Conservation (phyloP, 2,329 filamentous ascomycete genomes). For the Metarhizium guizhouense region DNA sequence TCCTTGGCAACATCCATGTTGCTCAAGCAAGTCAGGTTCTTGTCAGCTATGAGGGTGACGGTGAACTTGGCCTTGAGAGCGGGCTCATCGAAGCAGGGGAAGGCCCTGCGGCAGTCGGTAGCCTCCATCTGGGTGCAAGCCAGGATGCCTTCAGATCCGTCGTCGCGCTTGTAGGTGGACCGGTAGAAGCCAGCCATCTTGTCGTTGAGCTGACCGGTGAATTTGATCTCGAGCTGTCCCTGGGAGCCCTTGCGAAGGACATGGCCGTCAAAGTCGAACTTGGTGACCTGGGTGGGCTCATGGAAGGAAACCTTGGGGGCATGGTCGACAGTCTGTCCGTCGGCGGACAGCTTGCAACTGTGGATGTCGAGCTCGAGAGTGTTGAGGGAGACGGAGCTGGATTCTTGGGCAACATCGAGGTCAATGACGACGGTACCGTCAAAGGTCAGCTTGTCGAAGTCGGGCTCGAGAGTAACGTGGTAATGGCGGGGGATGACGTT, state of each 20-base stretch:
- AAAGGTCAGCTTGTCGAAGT: constrained; percentile 82
- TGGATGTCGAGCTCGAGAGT: constrained; percentile 79
- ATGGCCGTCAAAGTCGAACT: constrained; percentile 65
- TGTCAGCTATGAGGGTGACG: constrained; percentile 82
- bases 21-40: constrained; percentile 82
- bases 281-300: constrained; percentile 72
- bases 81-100: constrained; percentile 95
- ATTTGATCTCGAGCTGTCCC: constrained; percentile 52
- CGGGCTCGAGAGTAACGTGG: constrained; percentile 81
- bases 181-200: constrained; percentile 98
- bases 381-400: constrained; percentile 79
- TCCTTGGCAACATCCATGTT: constrained; percentile 93
- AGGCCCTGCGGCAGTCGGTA: constrained; percentile 84
- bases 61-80: constrained; percentile 89
- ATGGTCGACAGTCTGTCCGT: constrained; percentile 39
- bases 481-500: constrained; percentile 93
- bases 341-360: constrained; percentile 38
- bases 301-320: constrained; percentile 55
- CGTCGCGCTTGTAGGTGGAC: constrained; percentile 78
- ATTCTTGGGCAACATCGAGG: constrained; percentile 77
- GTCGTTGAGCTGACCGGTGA: constrained; percentile 75
- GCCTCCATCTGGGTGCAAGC: constrained; percentile 95
- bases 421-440: constrained; percentile 75
- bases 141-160: constrained; percentile 72
- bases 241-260: constrained; percentile 62